Percentiles rank a stretch among this genome's conserved stretches.
phyloP scores from a whole-genome alignment of 257 asterid genomes.

The Asclepias syriaca region DNA sequence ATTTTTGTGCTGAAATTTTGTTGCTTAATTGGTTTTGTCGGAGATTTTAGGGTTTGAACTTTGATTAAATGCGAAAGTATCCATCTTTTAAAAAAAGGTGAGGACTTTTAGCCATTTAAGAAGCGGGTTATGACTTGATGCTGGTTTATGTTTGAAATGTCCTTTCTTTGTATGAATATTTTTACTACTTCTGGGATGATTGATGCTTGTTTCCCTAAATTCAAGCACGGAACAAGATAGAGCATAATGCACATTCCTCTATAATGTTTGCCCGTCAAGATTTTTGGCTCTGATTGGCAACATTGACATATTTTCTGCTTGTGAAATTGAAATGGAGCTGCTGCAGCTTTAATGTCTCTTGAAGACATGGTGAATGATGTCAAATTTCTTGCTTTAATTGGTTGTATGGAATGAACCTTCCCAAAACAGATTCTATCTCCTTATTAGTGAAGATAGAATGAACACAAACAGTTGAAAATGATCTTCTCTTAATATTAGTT shows the following conservation, averaged over 20 bases:
- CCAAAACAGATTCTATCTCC: not conserved
- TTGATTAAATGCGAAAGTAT: not conserved
- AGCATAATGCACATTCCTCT: not conserved
- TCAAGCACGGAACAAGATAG: not conserved
- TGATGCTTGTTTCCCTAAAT: not conserved
- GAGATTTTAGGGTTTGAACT: not conserved
- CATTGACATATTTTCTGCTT: not conserved
- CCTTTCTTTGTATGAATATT: not conserved
- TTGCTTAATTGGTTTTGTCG: not conserved
- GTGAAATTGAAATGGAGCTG: not conserved
- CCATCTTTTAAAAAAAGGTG: not conserved
- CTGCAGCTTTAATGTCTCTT: not conserved
- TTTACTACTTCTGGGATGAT: not conserved
- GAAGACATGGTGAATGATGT: not conserved
- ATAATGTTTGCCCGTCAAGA: not conserved
- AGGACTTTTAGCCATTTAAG: no score
- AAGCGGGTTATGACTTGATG: not conserved
- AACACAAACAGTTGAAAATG: not conserved
- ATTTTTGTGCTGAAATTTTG: not conserved
- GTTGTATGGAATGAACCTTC: not conserved
- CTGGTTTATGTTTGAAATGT: not conserved
- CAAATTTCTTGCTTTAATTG: not conserved
- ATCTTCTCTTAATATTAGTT: not conserved
- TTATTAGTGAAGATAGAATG: not conserved
- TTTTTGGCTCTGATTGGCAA: not conserved